These are phyloP conservation scores for Rhodocollybia butyracea DNA, from an alignment of 768 basidiomycete genomes.

Conservation along the genomic window DNA sequence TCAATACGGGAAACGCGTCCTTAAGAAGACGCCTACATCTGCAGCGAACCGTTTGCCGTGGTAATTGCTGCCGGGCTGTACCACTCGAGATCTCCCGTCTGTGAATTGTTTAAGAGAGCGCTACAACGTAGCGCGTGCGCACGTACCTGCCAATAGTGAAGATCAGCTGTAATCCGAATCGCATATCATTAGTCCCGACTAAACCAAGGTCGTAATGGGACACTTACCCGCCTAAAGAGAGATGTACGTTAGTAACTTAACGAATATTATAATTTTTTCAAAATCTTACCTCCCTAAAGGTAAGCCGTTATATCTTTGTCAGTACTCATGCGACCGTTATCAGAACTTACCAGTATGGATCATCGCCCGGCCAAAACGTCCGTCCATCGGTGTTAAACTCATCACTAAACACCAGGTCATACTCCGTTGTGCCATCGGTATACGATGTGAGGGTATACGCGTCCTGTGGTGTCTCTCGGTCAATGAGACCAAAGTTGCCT, in stretches of 20 bases:
- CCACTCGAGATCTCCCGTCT: conserved; percentile 75
- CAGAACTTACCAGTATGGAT: no score
- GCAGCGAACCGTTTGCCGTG: conserved; percentile 65
- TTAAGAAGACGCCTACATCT: conserved; percentile 31
- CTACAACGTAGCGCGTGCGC: not conserved
- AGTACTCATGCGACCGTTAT: not conserved
- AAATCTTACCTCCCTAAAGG: no score
- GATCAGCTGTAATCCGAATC: no score
- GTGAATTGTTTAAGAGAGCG: not conserved
- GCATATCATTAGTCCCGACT: no score
- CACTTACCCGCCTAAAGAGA: no score
- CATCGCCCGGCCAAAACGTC: conserved; percentile 48
- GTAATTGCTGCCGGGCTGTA: conserved; percentile 67
- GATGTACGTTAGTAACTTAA: no score
- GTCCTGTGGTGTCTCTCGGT: conserved; percentile 51
- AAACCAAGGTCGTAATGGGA: no score
- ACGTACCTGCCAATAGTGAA: not conserved
- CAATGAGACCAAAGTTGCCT: conserved; percentile 53
- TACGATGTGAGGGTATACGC: conserved; percentile 36
- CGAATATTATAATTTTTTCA: no score
- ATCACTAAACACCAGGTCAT: conserved; percentile 59
- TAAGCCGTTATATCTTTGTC: not conserved
- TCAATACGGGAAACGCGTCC: not conserved
- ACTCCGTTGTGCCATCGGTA: conserved; percentile 22
- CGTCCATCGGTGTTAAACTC: conserved; percentile 64